Base-by-base conservation (phyloP, 805 yeast genomes). In the Yarrowia hollandica region DNA sequence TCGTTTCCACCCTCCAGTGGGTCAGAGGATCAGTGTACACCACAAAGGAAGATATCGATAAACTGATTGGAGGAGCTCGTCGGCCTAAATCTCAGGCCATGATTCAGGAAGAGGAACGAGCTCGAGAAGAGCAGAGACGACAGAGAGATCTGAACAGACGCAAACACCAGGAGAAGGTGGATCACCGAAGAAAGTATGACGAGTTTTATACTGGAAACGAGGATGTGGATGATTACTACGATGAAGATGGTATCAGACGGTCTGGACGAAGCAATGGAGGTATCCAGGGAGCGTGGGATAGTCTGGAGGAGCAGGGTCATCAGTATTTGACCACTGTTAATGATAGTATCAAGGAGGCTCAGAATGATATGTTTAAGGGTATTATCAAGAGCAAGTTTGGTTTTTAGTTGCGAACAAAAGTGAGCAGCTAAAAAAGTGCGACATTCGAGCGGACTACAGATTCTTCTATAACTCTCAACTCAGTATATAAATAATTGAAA, bases 1-100 rank as follows among this genome's bases (percentile, higher is more conserved):
- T 82, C 4, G 82, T 88, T 6, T 82, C 90, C 33, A 81, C 94
- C 0, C 75, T 88, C 41, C 92, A 86, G 70, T 88, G 97, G 94
- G 88, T 94, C 6, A 82, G 85, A 64, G 97, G 97, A 2, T 74
- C 86, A 0, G 82, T 82, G 16, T 77, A 79, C 62, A 78, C 85
- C n/a, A 74, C 83, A 1, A 70, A 79, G 19, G 76, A 78, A 1
- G 96, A 88, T 62, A 75, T 94, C 56, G 85, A 86, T 61, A 59
- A 67, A 11, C 67, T 89, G 41, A 77, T 92, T 34, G 88, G 87
- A 5, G 97, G 97, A 0, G 85, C 84, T 0, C 81, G 82, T 58
- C 79, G 96, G 63, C 82, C 85, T 42, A 73, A 78, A 18, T 76
- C 85, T 1, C 83, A 82, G 66, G 77, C 66, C 2, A 62, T 62